Evolutionary conservation across 2,329 filamentous ascomycete species (phyloP), one percentile per base, ranked within the genome.

Genomic region (Fusarium circinatum): DNA sequence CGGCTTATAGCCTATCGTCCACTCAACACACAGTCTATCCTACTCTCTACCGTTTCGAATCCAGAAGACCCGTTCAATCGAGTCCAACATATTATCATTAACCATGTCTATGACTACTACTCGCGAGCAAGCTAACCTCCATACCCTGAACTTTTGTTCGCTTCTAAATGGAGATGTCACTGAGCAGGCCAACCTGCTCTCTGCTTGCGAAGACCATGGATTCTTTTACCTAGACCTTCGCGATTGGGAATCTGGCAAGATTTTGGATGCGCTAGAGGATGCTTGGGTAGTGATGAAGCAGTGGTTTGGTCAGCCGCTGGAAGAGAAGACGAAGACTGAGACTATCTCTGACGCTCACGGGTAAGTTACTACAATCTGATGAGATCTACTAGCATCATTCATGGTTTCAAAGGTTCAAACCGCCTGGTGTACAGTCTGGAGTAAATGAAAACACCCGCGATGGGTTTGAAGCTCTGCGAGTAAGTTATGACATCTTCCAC

Each of bases 311-410:
- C 38, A 32, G 9, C 22, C 38, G 6, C 12, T 56, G 0, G 28
- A 42, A 32, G 38, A 56, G 22, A 56, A 56, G 38, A 18, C 44
- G 8, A 42, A 56, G 38, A 56, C 38, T 8, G 38, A 56, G 38
- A 56, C 52, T 0, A 44, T 56, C 4, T 56, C 52, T 24, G 38
- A 56, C 6, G 52, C 52, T 8, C 52, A 56, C 1, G 52, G 52
- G 52, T 56, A 42, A 13, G 52, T 20, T 1, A 1, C 15, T 8
- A 2, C 5, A 42, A 10, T 9, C 11, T 22, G 8, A 1, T 1
- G 5, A 14, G 8, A 8, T 0, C 0, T 30, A 8, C 5, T 0
- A 14, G 8, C 10, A 7, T 3, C 0, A 6, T 7, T 56, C 0
- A 56, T 24, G 3, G 4, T 10, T 14, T 6, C 28, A 8, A 11